These are phyloP conservation scores for Nakazawaea peltata DNA, from an alignment of 805 yeast species.

Conservation along the genomic window DNA sequence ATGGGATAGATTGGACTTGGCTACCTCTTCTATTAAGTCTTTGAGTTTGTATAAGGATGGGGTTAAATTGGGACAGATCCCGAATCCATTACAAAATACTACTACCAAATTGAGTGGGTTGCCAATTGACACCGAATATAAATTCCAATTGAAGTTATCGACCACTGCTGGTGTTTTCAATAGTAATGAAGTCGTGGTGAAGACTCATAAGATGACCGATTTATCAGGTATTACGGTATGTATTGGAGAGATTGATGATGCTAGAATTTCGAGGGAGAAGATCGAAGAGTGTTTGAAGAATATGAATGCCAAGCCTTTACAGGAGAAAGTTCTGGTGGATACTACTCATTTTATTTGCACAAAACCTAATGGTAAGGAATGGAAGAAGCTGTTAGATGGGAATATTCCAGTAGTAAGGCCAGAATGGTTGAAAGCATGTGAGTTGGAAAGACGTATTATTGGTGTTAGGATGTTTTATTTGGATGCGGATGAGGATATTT, in stretches of 20 bases:
- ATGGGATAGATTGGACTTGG: constrained; percentile 84
- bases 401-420: constrained; percentile 94
- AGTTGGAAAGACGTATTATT: constrained; percentile 76
- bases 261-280: constrained; percentile 40
- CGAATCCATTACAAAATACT: constrained; percentile 69
- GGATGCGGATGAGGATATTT: constrained; percentile 38
- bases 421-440: constrained; percentile 95
- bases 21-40: constrained; percentile 72
- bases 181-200: constrained; percentile 61
- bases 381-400: constrained; percentile 69
- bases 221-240: constrained; percentile 88
- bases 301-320: constrained; percentile 83
- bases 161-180: constrained; percentile 85
- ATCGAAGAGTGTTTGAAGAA: constrained; percentile 51
- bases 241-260: constrained; percentile 69
- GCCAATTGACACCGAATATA: constrained; percentile 76
- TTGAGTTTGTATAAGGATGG: constrained; percentile 72
- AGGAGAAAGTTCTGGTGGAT: constrained; percentile 68
- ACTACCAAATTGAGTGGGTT: constrained; percentile 88
- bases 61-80: constrained; percentile 69
- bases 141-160: constrained; percentile 70
- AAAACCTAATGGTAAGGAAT: constrained; percentile 53
- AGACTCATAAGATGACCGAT: constrained; percentile 95
- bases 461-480: constrained; percentile 86
- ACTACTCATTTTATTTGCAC: constrained; percentile 92